Conservation (phyloP, 2,329 filamentous ascomycete species). For the Apiospora kogelbergensis region DNA sequence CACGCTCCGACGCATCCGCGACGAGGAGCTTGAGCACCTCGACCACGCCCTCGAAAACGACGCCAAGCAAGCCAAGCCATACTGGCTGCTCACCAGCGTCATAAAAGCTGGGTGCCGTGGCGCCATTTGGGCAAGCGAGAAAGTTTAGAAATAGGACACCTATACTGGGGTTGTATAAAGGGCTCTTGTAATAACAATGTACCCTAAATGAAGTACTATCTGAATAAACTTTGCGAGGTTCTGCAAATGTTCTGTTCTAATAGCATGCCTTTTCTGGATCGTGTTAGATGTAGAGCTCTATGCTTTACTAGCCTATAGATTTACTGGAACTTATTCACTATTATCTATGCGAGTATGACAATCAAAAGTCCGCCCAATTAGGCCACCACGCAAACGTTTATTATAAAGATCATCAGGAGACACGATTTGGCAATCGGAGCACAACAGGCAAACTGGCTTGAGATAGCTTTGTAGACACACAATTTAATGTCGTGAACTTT, state of each 20-base stretch:
- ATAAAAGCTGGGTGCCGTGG: constrained; percentile 89
- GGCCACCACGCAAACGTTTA: no score
- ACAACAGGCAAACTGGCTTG: neutral
- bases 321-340: no score
- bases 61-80: constrained; percentile 83
- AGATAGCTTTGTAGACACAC: no score
- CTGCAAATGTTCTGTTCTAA: neutral
- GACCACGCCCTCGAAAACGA: constrained; percentile 95
- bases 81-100: constrained; percentile 82
- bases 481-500: neutral
- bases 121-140: constrained; percentile 89
- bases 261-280: no score
- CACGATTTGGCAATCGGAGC: no score
- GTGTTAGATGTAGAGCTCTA: neutral
- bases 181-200: neutral
- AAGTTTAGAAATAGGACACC: constrained; percentile 45
- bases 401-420: no score
- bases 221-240: neutral
- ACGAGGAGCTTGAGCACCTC: constrained; percentile 95
- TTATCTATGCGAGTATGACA: no score
- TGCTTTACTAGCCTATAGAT: no score
- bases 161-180: no score
- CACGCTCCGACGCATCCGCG: constrained; percentile 79
- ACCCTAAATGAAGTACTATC: neutral
- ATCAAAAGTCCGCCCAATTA: no score